Percentiles rank a stretch among this genome's conserved stretches.
These are phyloP conservation scores for Fermentozyma sake DNA, from an alignment of 1,139 yeast genomes.

Conservation along the genomic window DNA sequence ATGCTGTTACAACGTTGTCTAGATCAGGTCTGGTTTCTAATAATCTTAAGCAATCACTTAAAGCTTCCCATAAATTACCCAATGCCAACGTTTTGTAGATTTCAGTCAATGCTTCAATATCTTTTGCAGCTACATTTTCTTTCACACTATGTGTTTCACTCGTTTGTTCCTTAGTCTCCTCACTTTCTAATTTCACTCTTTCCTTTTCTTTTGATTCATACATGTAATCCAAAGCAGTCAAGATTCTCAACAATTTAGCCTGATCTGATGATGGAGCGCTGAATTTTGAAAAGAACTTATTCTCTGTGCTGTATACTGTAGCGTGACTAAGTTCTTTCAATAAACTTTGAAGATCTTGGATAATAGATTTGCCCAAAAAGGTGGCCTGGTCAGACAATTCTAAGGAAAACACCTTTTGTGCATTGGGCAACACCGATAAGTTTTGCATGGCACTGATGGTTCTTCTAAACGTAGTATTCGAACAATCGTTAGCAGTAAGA, in stretches of 20 bases:
- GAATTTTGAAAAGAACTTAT: slow-evolving; percentile 58
- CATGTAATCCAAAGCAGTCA: slow-evolving; percentile 86
- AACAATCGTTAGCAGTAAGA: slow-evolving; percentile 80
- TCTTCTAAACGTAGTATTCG: slow-evolving; percentile 81
- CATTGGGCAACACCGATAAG: slow-evolving; percentile 57
- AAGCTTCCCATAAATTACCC: slow-evolving; percentile 81
- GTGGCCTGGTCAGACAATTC: slow-evolving; percentile 70
- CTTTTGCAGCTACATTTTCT: slow-evolving; percentile 17
- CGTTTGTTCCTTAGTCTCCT: slow-evolving; percentile 8
- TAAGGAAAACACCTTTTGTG: slow-evolving; percentile 60
- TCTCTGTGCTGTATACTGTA: slow-evolving; percentile 41
- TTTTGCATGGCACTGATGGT: slow-evolving; percentile 82
- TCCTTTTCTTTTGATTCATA: slow-evolving; percentile 44
- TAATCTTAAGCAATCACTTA: slow-evolving; percentile 69
- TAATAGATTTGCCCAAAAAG: slow-evolving; percentile 52
- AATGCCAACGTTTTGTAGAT: slow-evolving; percentile 66
- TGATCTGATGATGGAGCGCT: slow-evolving; percentile 84
- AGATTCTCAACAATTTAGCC: slow-evolving; percentile 74
- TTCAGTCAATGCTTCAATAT: slow-evolving; percentile 47
- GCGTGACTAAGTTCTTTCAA: slow-evolving; percentile 41
- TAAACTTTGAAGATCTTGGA: slow-evolving; percentile 52
- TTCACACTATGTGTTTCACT: slow-evolving; percentile 3
- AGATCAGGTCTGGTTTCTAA: slow-evolving; percentile 48
- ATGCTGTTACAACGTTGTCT: slow-evolving; percentile 71
- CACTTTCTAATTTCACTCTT: slow-evolving; percentile 7